Base-by-base conservation (phyloP, 1,284 basidiomycete species). In the Laetiporus sulphureus region DNA sequence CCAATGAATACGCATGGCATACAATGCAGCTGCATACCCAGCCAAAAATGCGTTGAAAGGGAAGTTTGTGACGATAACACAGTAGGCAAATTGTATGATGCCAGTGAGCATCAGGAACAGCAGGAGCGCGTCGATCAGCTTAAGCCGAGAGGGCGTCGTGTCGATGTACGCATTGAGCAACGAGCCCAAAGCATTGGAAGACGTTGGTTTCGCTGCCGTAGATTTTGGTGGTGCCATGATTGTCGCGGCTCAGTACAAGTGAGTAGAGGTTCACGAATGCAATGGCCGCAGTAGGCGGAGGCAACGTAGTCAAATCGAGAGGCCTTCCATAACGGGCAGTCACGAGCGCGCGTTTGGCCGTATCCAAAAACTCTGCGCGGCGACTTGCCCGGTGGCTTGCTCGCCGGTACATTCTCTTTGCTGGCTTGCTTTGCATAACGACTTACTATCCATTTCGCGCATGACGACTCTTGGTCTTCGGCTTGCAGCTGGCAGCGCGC, bases 31-130 rank as follows among this genome's bases (percentile, higher is more conserved):
- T 1, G 67, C 87, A 53, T 66, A 98, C 93, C 93, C 92, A 53
- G 92, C 85, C 46, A 97, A 67, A 67, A 98, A 99, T 25, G 94
- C 91, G 57, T 98, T 97, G 75, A 96, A 98, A 12, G 95, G 95
- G 64, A 85, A 99, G 67, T 86, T 88, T 43, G 93, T 92, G 50
- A 99, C 73, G 50, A 92, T 72, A 24, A 96, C 64, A 64, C 95
- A 92, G 69, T 99, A 98, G 13, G 78, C 67, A 64, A 99, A 97
- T 63, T 97, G 93, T 31, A 83, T 63, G 48, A 96, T 73, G 52
- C 95, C 96, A 2, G 90, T 87, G 33, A 96, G 71, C 69, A 98
- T 83, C 57, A 97, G 77, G 72, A 97, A 97, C 46, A 90, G 69
- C 50, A 98, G 73, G 71, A 97, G 97, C 10, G 80, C 72, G 69